Conservation (phyloP, 2,329 filamentous ascomycete genomes). For the Xylaria sp. region DNA sequence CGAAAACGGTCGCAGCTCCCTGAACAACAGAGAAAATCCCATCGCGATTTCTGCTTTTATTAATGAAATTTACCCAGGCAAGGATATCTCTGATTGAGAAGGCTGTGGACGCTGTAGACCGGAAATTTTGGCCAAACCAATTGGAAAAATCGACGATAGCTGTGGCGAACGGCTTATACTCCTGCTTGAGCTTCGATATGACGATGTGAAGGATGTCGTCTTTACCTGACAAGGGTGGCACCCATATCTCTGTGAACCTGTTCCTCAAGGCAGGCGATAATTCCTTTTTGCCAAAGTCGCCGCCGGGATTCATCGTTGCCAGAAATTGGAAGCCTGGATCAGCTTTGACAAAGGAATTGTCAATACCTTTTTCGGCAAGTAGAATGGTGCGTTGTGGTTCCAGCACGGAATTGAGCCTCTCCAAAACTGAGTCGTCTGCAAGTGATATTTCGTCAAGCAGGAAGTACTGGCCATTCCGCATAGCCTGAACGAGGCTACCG, state of each 20-base stretch:
- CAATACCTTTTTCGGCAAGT: slow-evolving; percentile 90
- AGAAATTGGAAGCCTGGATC: slow-evolving; percentile 90
- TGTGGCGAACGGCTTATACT: slow-evolving; percentile 67
- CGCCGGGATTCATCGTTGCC: slow-evolving; percentile 98
- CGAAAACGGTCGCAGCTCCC: slow-evolving; percentile 93
- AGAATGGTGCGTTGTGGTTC: slow-evolving; percentile 87
- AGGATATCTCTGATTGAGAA: slow-evolving; percentile 94
- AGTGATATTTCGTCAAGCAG: slow-evolving; percentile 97
- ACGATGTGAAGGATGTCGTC: slow-evolving; percentile 92
- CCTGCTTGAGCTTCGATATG: slow-evolving; percentile 72
- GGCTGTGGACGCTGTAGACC: slow-evolving; percentile 75
- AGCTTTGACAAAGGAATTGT: slow-evolving; percentile 82
- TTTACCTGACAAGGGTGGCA: slow-evolving; percentile 83
- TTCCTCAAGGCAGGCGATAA: slow-evolving; percentile 94
- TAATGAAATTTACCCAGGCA: slow-evolving; percentile 93
- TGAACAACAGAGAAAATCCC: slow-evolving; percentile 69
- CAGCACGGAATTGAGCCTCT: slow-evolving; percentile 94
- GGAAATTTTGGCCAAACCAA: slow-evolving; percentile 90
- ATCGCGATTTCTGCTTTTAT: slow-evolving; percentile 66
- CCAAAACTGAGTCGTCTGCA: slow-evolving; percentile 95
- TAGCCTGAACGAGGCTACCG: slow-evolving; percentile 90
- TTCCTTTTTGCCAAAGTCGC: slow-evolving; percentile 98
- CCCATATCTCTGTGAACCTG: slow-evolving; percentile 99
- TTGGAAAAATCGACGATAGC: slow-evolving; percentile 86
- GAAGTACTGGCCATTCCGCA: slow-evolving; percentile 91